These are phyloP conservation scores for Scedosporium boydii DNA, from an alignment of 2,329 filamentous ascomycete genomes.

Conservation along the genomic window DNA sequence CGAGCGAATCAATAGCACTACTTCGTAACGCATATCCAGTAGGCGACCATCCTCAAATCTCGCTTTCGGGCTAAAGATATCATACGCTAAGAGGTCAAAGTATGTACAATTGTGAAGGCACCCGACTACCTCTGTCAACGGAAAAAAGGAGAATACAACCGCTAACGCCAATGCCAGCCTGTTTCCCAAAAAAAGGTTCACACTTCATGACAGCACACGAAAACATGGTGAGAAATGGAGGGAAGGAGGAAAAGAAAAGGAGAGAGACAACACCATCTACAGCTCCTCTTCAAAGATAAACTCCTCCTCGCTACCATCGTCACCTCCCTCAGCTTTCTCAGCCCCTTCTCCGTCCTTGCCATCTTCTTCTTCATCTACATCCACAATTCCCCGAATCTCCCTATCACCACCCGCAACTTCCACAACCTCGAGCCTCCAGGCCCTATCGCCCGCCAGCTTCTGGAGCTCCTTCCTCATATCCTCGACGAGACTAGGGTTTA, in stretches of 20 bases:
- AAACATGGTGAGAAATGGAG: background rate
- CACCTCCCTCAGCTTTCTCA: background rate
- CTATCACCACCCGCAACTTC: slow-evolving; percentile 49
- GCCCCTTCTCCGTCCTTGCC: background rate
- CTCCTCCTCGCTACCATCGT: background rate
- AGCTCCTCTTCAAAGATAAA: background rate
- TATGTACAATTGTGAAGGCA: too few species aligned
- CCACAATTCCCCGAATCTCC: slow-evolving; percentile 63
- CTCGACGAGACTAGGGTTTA: slow-evolving; percentile 59
- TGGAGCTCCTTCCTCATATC: slow-evolving; percentile 59
- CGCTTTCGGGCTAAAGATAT: too few species aligned
- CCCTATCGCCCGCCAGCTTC: slow-evolving; percentile 57
- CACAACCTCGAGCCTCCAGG: slow-evolving; percentile 75
- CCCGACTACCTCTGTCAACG: too few species aligned
- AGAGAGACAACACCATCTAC: background rate
- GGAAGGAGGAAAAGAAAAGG: background rate
- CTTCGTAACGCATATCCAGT: too few species aligned
- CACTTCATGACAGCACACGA: background rate
- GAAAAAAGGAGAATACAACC: background rate
- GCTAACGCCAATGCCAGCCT: background rate
- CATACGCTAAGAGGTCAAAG: too few species aligned
- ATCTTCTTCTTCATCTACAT: slow-evolving; percentile 36
- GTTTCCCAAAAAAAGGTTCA: background rate
- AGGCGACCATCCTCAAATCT: too few species aligned
- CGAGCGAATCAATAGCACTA: too few species aligned